Base-by-base conservation (phyloP, 75 land plant species). In the Cryptomeria japonica region DNA sequence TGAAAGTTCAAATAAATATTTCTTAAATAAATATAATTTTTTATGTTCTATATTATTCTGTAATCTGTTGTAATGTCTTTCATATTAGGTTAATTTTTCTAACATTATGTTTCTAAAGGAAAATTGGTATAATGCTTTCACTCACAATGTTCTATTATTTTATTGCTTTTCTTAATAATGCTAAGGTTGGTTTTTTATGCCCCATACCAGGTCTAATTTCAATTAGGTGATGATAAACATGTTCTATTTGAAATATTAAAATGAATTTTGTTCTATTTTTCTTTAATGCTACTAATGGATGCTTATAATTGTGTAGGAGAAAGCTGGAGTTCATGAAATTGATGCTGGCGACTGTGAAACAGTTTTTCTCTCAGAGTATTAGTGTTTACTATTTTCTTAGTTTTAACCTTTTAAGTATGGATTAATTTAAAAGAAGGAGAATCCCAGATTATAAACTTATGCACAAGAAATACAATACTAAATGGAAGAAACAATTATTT, bases 331-430 rank as follows among this genome's bases (percentile, higher is more conserved):
- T 51, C 91, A 44, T 55, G 98, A 98, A 82, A 86, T 92, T 53
- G 98, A 96, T 89, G 94, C 94, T 16, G 94, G 92, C 19, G 95
- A 87, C 77, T 94, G 95, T 85, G 91, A 94, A 89, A 98, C 98
- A 19, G 93, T 91, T 13, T 96, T 89, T 87, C 94, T 98, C 13
- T 94, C 97, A 41, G 92, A 95, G 97, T 97, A 92, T 46, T 89
- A 51, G 14, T 51, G 53, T 51, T 28, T n/a, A 79, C 19, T 41
- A 16, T 85, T 53, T 38, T 84, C 37, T 73, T 11, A 2, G 1
- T 73, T 84, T 46, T 16, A 46, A n/a, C 38, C 58, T 49, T 15
- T 13, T 31, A 46, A 6, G 28, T 53, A 19, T 82, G 31, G 47
- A 75, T 8, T 36, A 22, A 38, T 39, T 78, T 18, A 41, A 44